These are phyloP conservation scores for Aquilaria yunnanensis DNA, from an alignment of 345 rosid genomes.

Conservation along the genomic window DNA sequence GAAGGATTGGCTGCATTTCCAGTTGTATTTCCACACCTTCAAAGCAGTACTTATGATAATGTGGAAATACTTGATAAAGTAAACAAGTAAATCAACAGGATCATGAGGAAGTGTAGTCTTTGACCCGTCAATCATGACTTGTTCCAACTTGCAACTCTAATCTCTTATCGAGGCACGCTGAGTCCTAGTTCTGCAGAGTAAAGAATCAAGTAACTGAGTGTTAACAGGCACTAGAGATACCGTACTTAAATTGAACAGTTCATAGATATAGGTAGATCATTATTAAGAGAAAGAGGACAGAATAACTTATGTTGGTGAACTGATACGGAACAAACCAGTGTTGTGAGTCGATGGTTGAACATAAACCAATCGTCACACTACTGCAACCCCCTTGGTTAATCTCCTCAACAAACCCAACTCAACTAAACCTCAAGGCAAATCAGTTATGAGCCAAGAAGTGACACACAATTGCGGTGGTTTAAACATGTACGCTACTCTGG, in stretches of 20 bases:
- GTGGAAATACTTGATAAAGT: neutral
- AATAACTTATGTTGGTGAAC: neutral
- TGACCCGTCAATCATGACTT: conserved; percentile 9
- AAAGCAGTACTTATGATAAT: neutral
- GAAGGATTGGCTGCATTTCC: no score
- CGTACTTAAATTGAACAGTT: no score
- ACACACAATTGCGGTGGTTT: no score
- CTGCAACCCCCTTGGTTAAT: no score
- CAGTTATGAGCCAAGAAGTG: no score
- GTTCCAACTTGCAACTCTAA: conserved; percentile 5
- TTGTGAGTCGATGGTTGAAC: no score
- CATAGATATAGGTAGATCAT: no score
- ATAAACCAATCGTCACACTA: no score
- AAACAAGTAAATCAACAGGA: neutral
- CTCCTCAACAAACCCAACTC: no score
- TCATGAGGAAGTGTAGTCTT: conserved; percentile 4
- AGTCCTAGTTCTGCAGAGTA: conserved; percentile 61
- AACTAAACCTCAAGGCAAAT: no score
- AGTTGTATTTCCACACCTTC: no score
- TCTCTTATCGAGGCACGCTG: conserved; percentile 70
- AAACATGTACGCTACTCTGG: no score
- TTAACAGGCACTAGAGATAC: neutral
- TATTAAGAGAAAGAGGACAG: neutral
- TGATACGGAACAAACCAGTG: neutral
- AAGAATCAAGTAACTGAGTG: conserved; percentile 9